Percentiles rank a stretch among this genome's conserved stretches.
These are phyloP conservation scores for Cyberlindnera suaveolens DNA, from an alignment of 805 yeast genomes.

Conservation along the genomic window DNA sequence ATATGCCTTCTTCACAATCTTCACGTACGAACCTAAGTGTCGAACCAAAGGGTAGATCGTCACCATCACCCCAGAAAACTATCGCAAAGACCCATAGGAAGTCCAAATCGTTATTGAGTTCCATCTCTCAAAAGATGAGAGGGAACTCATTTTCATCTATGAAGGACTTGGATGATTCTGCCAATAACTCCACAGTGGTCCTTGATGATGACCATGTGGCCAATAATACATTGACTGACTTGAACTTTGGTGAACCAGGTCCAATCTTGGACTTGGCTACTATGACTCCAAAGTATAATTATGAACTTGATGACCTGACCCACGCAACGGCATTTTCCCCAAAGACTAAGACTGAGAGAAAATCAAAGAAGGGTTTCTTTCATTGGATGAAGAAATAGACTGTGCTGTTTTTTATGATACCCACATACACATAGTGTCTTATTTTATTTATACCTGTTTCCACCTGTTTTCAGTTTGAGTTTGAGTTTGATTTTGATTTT, in stretches of 20 bases:
- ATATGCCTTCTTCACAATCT: slow-evolving; percentile 21
- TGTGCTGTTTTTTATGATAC: background rate
- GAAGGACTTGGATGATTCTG: background rate
- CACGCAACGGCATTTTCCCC: background rate
- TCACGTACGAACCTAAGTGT: background rate
- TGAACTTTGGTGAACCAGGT: slow-evolving; percentile 25
- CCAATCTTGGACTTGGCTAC: slow-evolving; percentile 22
- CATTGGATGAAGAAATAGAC: slow-evolving; percentile 11
- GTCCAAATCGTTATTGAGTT: slow-evolving; percentile 18
- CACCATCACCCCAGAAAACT: slow-evolving; percentile 7
- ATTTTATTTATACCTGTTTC: background rate
- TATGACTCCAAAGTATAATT: slow-evolving; percentile 33
- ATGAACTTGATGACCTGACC: slow-evolving; percentile 56
- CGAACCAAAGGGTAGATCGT: slow-evolving; percentile 1
- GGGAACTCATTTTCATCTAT: slow-evolving; percentile 15
- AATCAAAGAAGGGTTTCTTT: slow-evolving; percentile 8
- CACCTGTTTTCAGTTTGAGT: too few species aligned
- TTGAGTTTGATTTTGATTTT: too few species aligned
- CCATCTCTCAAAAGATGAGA: slow-evolving; percentile 14
- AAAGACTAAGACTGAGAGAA: slow-evolving; percentile 2
- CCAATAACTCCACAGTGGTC: background rate
- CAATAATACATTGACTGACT: slow-evolving; percentile 20
- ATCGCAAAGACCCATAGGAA: slow-evolving; percentile 15
- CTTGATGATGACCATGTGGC: slow-evolving; percentile 14
- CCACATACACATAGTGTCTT: background rate